phyloP scores from a whole-genome alignment of 1,284 basidiomycete species.

The Naganishia sp. region DNA sequence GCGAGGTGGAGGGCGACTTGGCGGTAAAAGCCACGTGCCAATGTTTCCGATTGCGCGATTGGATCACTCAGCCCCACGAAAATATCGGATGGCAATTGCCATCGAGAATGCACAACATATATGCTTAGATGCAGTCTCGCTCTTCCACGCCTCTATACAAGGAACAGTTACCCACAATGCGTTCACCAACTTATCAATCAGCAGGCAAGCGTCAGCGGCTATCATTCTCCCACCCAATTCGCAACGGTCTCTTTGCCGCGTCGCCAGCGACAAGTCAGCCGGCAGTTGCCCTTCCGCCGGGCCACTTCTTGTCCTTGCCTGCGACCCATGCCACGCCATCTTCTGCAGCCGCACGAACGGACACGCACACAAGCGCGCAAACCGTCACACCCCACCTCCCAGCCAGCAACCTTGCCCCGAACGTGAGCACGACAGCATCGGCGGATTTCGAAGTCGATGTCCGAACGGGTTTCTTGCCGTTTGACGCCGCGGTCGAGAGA shows the following conservation, averaged over 20 bases:
- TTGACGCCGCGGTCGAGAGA: slow-evolving; percentile 67
- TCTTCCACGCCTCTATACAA: background rate
- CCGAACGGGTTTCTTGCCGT: slow-evolving; percentile 87
- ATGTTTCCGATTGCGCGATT: background rate
- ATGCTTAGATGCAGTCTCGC: background rate
- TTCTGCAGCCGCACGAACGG: slow-evolving; percentile 13
- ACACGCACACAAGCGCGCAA: slow-evolving; percentile 40
- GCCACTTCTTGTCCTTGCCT: slow-evolving; percentile 68
- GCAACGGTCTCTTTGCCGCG: slow-evolving; percentile 12
- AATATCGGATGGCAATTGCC: slow-evolving; percentile 6
- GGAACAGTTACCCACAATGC: slow-evolving; percentile 1
- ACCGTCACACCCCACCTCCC: slow-evolving; percentile 47
- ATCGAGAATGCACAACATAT: background rate
- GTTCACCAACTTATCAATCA: slow-evolving; percentile 11
- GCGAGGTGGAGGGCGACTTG: slow-evolving; percentile 1
- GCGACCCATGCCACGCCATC: slow-evolving; percentile 49
- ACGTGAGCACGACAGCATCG: slow-evolving; percentile 81
- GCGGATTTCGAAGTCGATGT: slow-evolving; percentile 96
- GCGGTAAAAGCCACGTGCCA: slow-evolving; percentile 1
- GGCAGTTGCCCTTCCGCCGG: slow-evolving; percentile 53
- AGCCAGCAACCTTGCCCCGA: slow-evolving; percentile 55
- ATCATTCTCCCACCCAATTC: slow-evolving; percentile 19
- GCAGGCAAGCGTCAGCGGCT: slow-evolving; percentile 15
- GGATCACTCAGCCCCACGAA: slow-evolving; percentile 2
- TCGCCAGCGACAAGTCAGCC: background rate